Base-by-base conservation (phyloP, 73 alveolate species). In the Urostyla sp. region DNA sequence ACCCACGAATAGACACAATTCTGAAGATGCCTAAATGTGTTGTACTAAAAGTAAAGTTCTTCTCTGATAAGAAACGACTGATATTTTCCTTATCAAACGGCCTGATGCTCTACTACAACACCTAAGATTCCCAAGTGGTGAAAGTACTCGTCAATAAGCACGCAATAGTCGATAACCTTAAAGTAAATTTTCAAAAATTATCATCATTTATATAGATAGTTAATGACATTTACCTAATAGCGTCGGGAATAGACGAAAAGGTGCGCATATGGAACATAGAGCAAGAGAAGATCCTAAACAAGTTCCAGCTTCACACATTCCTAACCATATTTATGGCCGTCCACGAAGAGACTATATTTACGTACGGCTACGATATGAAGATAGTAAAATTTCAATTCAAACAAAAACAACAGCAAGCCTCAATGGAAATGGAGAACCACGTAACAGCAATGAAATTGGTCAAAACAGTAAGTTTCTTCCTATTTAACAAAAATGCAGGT, bases 361-460 rank as follows among this genome's bases (percentile, higher is more conserved):
- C 36, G 24, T 73, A 73, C n/a, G 91, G 91, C 11, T 51, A 53
- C 18, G 91, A 81, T 35, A 81, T 67, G 67, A 27, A 67, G 4
- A n/a, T 81, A 1, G 72, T 46, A 18, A 81, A 69, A 43, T 81
- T 49, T 24, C 46, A 81, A 20, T 46, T 81, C 73, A 53, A 81
- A 32, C 58, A 51, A 21, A 78, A 69, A 16, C 30, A 54, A 43
- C 50, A 67, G 1, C 85, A 81, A 24, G 40, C 8, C 13, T 23
- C 34, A 37, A 49, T 46, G 0, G 32, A 23, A 8, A 50, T 57
- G 40, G 74, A 69, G 28, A 67, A 32, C 20, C 10, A 28, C 5
- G 52, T 84, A 34, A 18, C 82, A 5, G 79, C 88, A 7, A 44
- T 84, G 59, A 54, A 73, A 31, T 23, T 66, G 28, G 49, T 84